Evolutionary conservation across 345 rosid species (phyloP).

Genomic region (Cardamine chenopodiifolia): DNA sequence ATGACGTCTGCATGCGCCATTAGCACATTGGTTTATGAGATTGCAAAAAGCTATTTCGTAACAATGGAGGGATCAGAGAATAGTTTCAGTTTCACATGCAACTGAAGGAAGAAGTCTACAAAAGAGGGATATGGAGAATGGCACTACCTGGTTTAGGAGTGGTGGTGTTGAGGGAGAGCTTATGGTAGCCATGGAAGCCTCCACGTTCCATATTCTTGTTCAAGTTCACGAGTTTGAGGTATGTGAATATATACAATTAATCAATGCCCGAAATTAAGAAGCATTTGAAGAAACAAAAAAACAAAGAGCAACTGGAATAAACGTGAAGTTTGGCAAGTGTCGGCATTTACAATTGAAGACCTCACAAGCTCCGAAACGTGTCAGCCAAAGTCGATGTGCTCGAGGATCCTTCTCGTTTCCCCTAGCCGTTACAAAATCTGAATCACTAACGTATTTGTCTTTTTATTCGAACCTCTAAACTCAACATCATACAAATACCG

Average conservation of each 20-base stretch:
- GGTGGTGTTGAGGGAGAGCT: constrained; percentile 47
- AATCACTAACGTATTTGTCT: constrained; percentile 27
- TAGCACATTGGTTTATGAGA: constrained; percentile 5
- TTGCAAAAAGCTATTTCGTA: neutral
- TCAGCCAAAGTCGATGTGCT: constrained; percentile 46
- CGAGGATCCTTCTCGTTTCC: constrained; percentile 51
- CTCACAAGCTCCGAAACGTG: constrained; percentile 40
- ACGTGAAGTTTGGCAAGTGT: constrained; percentile 43
- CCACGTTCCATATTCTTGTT: constrained; percentile 53
- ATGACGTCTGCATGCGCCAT: constrained; percentile 34
- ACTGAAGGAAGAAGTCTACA: neutral
- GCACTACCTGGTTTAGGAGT: constrained; percentile 44
- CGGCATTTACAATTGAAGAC: constrained; percentile 26
- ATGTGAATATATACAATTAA: constrained; percentile 14
- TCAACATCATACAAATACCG: constrained; percentile 24
- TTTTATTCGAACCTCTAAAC: constrained; percentile 37
- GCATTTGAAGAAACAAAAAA: constrained; percentile 15
- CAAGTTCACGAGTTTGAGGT: constrained; percentile 8
- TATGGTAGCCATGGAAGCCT: constrained; percentile 70
- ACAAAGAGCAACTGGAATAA: neutral
- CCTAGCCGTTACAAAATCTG: constrained; percentile 37
- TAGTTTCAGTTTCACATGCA: constrained; percentile 31
- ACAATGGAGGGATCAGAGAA: constrained; percentile 21
- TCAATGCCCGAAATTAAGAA: constrained; percentile 11
- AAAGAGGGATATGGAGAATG: neutral